phyloP scores from a whole-genome alignment of 352 stramenopile genomes.

The Phytophthora citricola region DNA sequence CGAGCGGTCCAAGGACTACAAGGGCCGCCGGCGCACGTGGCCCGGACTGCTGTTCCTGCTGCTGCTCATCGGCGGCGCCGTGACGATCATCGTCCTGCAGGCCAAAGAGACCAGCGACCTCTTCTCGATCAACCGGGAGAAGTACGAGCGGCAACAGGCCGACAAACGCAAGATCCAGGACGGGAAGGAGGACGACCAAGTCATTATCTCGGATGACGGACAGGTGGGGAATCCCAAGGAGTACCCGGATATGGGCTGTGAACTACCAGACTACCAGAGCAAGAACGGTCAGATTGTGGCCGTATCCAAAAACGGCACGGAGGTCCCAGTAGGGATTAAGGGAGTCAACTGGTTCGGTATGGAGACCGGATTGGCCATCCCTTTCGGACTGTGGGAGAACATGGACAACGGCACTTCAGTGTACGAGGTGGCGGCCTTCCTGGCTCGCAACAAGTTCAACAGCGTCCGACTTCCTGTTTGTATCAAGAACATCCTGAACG shows the following conservation, averaged over 20 bases:
- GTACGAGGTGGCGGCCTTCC: constrained; percentile 68
- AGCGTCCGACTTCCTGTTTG: constrained; percentile 63
- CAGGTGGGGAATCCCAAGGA: constrained; percentile 59
- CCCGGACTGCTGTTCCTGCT: constrained; percentile 60
- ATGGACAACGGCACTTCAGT: constrained; percentile 64
- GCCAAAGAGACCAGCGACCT: constrained; percentile 44
- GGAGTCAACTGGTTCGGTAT: constrained; percentile 83
- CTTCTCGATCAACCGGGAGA: constrained; percentile 19
- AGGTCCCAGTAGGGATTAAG: constrained; percentile 63
- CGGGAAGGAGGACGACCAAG: constrained; percentile 38
- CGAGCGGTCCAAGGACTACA: constrained; percentile 67
- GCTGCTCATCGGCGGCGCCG: constrained; percentile 42
- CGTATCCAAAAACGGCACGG: constrained; percentile 59
- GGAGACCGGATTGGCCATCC: constrained; percentile 64
- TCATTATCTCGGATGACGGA: constrained; percentile 59
- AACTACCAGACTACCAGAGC: constrained; percentile 67
- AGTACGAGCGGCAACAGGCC: constrained; percentile 33
- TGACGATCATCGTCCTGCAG: constrained; percentile 47
- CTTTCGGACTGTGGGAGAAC: constrained; percentile 78
- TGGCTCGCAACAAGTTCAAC: constrained; percentile 78
- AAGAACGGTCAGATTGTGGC: constrained; percentile 60
- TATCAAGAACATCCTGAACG: constrained; percentile 64
- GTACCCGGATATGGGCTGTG: constrained; percentile 59
- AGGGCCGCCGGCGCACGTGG: constrained; percentile 72
- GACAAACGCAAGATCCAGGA: constrained; percentile 53